These are phyloP conservation scores for Corchorus capsularis DNA, from an alignment of 345 rosid genomes.

Conservation along the genomic window DNA sequence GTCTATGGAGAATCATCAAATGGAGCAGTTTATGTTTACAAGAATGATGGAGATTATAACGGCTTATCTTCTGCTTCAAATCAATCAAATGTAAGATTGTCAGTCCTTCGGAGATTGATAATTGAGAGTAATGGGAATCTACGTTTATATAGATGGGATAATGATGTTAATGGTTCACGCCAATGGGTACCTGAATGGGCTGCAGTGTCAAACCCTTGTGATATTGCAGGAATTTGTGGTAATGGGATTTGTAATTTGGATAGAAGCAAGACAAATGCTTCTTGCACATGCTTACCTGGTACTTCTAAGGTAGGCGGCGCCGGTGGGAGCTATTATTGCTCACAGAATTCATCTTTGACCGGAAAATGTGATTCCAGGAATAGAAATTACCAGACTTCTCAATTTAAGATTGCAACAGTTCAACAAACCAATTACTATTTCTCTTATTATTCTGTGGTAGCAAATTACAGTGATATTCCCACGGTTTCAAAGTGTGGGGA, in stretches of 20 bases:
- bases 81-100: conserved; percentile 32
- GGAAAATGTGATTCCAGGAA: conserved; percentile 44
- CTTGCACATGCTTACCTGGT: conserved; percentile 78
- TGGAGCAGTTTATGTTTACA: conserved; percentile 81
- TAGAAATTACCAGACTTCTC: conserved; percentile 28
- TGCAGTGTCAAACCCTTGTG: conserved; percentile 88
- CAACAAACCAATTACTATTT: conserved; percentile 82
- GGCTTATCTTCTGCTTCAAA: conserved; percentile 44
- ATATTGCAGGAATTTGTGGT: conserved; percentile 83
- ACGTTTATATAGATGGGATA: conserved; percentile 79
- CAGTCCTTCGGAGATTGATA: conserved; percentile 57
- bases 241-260: conserved; percentile 77
- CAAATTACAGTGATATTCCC: conserved; percentile 63
- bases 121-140: conserved; percentile 80
- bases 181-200: conserved; percentile 95
- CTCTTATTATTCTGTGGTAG: conserved; percentile 59
- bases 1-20: conserved; percentile 70
- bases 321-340: conserved; percentile 37
- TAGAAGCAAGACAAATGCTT: conserved; percentile 70
- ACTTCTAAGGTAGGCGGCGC: conserved; percentile 40
- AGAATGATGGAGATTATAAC: conserved; percentile 57
- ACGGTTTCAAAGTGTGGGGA: conserved; percentile 69
- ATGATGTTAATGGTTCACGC: conserved; percentile 72
- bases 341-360: conserved; percentile 46
- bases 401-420: conserved; percentile 53